Evolutionary conservation across 345 rosid species (phyloP).

Genomic region (Brassica napus): DNA sequence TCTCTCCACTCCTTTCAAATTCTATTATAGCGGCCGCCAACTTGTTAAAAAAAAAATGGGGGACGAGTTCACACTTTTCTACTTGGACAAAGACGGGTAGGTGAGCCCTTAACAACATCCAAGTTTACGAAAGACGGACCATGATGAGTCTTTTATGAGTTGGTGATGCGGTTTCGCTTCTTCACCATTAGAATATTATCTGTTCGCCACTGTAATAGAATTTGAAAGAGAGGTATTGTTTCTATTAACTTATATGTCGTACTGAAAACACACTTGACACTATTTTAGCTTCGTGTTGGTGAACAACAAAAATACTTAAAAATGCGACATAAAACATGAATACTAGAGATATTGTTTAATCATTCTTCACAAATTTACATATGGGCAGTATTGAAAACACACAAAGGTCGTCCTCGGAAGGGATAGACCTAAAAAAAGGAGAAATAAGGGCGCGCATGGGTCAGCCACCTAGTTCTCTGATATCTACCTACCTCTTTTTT

Average conservation of each 20-base stretch:
- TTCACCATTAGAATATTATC: background rate
- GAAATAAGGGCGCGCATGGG: slow-evolving; percentile 33
- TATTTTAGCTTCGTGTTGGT: background rate
- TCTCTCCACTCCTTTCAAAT: too few species aligned
- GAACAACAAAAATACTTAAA: too few species aligned
- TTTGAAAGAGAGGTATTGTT: background rate
- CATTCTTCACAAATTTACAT: slow-evolving; percentile 21
- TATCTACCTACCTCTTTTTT: background rate
- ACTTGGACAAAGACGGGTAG: background rate
- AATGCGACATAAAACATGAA: background rate
- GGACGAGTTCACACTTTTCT: background rate
- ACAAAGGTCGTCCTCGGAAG: background rate
- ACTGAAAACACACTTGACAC: background rate
- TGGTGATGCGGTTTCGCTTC: background rate
- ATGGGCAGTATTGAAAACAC: background rate
- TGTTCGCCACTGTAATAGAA: background rate
- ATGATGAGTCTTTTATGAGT: background rate
- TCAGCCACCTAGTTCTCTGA: slow-evolving; percentile 26
- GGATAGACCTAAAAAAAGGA: slow-evolving; percentile 6
- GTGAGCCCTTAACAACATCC: background rate
- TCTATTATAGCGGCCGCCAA: too few species aligned
- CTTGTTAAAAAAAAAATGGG: background rate
- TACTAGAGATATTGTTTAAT: background rate
- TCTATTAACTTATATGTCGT: background rate
- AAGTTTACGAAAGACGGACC: background rate